Percentiles rank a stretch among this genome's conserved stretches.
phyloP scores from a whole-genome alignment of 306 rosid species.

The Potentilla sterilis region DNA sequence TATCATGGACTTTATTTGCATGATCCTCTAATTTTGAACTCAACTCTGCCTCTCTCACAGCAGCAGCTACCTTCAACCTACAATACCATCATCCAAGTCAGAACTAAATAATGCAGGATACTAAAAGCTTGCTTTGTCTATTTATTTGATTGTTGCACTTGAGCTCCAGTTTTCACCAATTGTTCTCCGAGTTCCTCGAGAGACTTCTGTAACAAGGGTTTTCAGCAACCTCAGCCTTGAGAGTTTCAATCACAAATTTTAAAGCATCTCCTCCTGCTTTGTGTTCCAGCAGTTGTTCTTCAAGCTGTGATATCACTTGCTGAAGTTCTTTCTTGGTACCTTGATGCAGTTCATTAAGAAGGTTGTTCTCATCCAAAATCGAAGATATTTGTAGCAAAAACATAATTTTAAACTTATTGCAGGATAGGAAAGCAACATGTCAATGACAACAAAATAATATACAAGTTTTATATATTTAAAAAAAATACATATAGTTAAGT shows the following conservation, averaged over 20 bases:
- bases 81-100: slow-evolving; percentile 26
- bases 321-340: slow-evolving; percentile 68
- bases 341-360: slow-evolving; percentile 68
- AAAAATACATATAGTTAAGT: not conserved
- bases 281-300: slow-evolving; percentile 64
- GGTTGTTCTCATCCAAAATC: slow-evolving; percentile 66
- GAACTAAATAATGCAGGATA: slow-evolving; percentile 1
- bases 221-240: slow-evolving; percentile 60
- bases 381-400: slow-evolving; percentile 63
- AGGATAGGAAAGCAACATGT: not conserved
- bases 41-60: slow-evolving; percentile 62
- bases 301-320: slow-evolving; percentile 54
- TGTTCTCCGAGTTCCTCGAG: slow-evolving; percentile 61
- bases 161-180: slow-evolving; percentile 58
- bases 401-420: not conserved
- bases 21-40: slow-evolving; percentile 61
- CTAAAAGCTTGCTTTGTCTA: not conserved
- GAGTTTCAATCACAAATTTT: slow-evolving; percentile 58
- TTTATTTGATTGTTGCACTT: slow-evolving; percentile 8
- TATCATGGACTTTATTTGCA: slow-evolving; percentile 42
- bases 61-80: slow-evolving; percentile 66
- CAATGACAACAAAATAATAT: not conserved
- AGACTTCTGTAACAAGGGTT: slow-evolving; percentile 52
- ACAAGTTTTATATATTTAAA: too few species aligned
- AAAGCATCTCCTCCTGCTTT: slow-evolving; percentile 54